phyloP scores from a whole-genome alignment of 352 stramenopile genomes.

The Thalassiosira oceanica region DNA sequence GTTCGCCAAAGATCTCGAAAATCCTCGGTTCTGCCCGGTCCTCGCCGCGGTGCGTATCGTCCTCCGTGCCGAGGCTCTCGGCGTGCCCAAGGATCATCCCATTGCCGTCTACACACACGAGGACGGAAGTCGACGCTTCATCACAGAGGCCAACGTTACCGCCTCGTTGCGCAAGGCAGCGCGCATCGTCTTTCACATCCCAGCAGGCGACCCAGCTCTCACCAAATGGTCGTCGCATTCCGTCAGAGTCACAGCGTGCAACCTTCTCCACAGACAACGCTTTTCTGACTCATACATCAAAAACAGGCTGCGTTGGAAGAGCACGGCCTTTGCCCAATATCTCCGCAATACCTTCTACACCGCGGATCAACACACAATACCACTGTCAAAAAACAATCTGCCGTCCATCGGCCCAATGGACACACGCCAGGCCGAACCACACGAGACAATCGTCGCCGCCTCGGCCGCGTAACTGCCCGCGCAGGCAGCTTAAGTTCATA shows the following conservation, averaged over 20 bases:
- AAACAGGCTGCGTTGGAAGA: conserved; percentile 7
- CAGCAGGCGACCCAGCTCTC: conserved; percentile 4
- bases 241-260: conserved; percentile 14
- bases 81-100: background rate
- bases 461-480: too few species aligned
- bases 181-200: background rate
- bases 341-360: conserved; percentile 22
- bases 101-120: conserved; percentile 7
- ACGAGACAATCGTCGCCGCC: too few species aligned
- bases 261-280: conserved; percentile 10
- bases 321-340: conserved; percentile 15
- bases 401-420: too few species aligned
- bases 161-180: background rate
- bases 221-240: conserved; percentile 14
- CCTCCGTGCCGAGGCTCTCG: background rate
- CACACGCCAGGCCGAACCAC: too few species aligned
- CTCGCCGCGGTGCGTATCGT: conserved; percentile 3
- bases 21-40: background rate
- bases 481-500: too few species aligned
- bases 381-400: too few species aligned
- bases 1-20: background rate
- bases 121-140: background rate
- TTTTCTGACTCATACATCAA: conserved; percentile 22
- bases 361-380: conserved; percentile 8
- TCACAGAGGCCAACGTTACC: background rate